Conservation (phyloP, 441 rosid species). For the Populus tomentosa region DNA sequence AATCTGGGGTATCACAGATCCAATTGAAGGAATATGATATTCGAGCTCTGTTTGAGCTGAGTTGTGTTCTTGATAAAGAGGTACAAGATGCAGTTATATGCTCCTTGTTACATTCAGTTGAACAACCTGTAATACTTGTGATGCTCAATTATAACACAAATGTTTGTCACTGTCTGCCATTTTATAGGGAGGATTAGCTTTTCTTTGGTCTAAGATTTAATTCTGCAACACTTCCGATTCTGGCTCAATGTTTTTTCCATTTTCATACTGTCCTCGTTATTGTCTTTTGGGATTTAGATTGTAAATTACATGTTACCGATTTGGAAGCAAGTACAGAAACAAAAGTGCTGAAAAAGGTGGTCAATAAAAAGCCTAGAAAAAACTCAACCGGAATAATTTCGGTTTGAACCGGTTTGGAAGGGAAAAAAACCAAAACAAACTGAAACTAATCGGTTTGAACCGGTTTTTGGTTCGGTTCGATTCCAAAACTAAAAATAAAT, state of each 20-base stretch:
- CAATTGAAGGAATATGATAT: constrained; percentile 63
- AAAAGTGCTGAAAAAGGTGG: too few species aligned
- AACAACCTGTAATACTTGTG: background rate
- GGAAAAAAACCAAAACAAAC: too few species aligned
- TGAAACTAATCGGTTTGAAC: too few species aligned
- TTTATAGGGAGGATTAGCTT: background rate
- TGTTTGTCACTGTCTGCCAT: background rate
- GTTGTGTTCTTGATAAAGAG: constrained; percentile 26
- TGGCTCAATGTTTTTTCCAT: background rate
- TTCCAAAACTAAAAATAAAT: too few species aligned
- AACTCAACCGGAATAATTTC: too few species aligned
- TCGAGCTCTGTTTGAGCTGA: constrained; percentile 48
- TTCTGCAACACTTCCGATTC: background rate
- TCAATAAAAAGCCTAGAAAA: too few species aligned
- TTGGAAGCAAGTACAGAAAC: too few species aligned
- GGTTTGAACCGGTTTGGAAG: too few species aligned
- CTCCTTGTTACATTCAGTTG: background rate
- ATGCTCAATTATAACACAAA: background rate
- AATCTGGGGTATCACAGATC: constrained; percentile 27
- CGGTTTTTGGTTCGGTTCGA: too few species aligned
- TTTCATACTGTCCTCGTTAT: background rate
- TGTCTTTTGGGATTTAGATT: background rate
- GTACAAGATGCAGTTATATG: background rate
- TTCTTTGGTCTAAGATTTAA: background rate
- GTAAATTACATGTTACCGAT: background rate